Conservation (phyloP, 2,329 filamentous ascomycete genomes). For the Cladosporium austrohemisphaericum region DNA sequence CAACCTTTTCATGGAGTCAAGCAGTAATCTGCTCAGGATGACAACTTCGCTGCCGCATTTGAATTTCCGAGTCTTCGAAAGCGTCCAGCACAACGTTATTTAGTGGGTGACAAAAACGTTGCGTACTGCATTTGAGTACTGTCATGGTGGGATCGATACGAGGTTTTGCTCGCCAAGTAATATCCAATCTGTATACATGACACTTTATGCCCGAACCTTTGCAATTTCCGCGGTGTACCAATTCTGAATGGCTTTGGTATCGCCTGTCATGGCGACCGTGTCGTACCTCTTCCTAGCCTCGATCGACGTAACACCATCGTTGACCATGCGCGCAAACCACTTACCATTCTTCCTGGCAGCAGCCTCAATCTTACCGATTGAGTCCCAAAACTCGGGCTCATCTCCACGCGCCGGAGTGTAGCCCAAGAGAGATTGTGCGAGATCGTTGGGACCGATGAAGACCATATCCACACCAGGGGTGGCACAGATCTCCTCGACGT, state of each 20-base stretch:
- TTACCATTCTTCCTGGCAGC: conserved; percentile 61
- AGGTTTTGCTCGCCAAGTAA: too few species aligned
- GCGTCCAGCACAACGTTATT: too few species aligned
- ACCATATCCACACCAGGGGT: conserved; percentile 10
- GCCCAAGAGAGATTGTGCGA: conserved; percentile 52
- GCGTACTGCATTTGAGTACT: too few species aligned
- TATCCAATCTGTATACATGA: too few species aligned
- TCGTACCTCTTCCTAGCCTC: conserved; percentile 49
- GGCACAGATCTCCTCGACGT: conserved; percentile 17
- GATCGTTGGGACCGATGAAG: conserved; percentile 45
- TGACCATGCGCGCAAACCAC: conserved; percentile 56
- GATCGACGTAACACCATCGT: conserved; percentile 47
- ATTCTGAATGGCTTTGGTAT: conserved; percentile 23
- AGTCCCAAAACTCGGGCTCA: conserved; percentile 45
- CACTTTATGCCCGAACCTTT: conserved; percentile 4
- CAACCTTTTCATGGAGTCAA: too few species aligned
- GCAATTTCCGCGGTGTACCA: conserved; percentile 28
- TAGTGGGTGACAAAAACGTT: too few species aligned
- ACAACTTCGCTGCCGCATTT: too few species aligned
- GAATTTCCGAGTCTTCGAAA: too few species aligned
- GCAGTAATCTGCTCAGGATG: too few species aligned
- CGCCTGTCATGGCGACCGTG: conserved; percentile 40
- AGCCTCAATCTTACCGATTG: conserved; percentile 50
- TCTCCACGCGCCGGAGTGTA: conserved; percentile 40
- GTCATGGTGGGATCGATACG: too few species aligned